Evolutionary conservation across 139 green algal genomes (phyloP).

Genomic region (Picochlorum costavermella): DNA sequence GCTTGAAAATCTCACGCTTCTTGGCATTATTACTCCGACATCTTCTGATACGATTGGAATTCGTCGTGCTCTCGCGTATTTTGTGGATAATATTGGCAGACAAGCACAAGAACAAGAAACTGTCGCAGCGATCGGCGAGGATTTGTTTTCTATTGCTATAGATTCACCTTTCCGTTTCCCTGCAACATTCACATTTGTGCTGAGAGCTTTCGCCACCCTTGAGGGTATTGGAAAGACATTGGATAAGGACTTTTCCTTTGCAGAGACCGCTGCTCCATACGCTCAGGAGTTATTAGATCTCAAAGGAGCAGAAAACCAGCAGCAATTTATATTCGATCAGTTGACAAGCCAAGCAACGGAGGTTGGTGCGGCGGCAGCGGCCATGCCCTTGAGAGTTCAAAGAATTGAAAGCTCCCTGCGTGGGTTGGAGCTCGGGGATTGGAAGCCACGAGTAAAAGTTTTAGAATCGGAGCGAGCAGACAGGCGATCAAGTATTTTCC

Average conservation of each 20-base stretch:
- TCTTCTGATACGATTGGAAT: slow-evolving; percentile 46
- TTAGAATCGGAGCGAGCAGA: slow-evolving; percentile 66
- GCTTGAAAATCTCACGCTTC: slow-evolving; percentile 46
- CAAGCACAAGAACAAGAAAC: slow-evolving; percentile 69
- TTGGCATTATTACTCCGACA: slow-evolving; percentile 62
- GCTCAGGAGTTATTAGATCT: slow-evolving; percentile 53
- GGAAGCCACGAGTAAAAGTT: slow-evolving; percentile 63
- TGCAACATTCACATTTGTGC: slow-evolving; percentile 82
- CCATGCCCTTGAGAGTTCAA: slow-evolving; percentile 57
- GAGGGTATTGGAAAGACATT: slow-evolving; percentile 70
- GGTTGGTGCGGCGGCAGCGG: slow-evolving; percentile 45
- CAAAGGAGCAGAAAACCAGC: slow-evolving; percentile 25
- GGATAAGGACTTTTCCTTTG: slow-evolving; percentile 65
- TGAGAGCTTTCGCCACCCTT: slow-evolving; percentile 76
- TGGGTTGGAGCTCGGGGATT: slow-evolving; percentile 53
- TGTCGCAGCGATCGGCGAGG: slow-evolving; percentile 66
- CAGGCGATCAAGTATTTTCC: slow-evolving; percentile 40
- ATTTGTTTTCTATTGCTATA: slow-evolving; percentile 74
- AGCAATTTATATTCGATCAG: slow-evolving; percentile 46
- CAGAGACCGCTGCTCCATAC: slow-evolving; percentile 53
- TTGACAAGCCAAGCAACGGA: slow-evolving; percentile 58
- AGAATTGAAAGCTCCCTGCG: slow-evolving; percentile 49
- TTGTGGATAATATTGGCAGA: slow-evolving; percentile 53
- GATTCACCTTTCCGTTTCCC: slow-evolving; percentile 83
- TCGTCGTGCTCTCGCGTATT: slow-evolving; percentile 60